phyloP scores from a whole-genome alignment of 148 eudicot genomes.

The Arbutus unedo region DNA sequence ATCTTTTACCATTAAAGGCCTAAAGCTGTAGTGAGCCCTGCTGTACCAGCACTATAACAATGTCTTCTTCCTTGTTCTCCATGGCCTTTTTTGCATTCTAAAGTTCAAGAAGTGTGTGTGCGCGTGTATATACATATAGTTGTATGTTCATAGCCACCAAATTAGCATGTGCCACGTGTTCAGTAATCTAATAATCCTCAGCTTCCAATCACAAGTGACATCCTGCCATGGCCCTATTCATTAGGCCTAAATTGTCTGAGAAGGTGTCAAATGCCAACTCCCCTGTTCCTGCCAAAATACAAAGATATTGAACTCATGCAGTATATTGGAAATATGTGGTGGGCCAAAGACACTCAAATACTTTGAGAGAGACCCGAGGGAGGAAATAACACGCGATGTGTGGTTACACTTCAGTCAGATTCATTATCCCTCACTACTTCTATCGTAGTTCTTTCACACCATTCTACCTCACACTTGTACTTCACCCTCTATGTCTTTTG shows the following conservation, averaged over 20 bases:
- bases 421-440: no score
- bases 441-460: no score
- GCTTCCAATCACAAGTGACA: neutral
- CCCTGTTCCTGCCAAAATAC: neutral
- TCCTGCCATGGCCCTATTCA: neutral
- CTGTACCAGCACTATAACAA: conserved; percentile 41
- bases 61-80: conserved; percentile 1
- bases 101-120: neutral
- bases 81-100: neutral
- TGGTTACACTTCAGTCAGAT: no score
- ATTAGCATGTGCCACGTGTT: neutral
- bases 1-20: conserved; percentile 42
- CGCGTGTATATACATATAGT: neutral
- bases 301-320: neutral
- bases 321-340: neutral
- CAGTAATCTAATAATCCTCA: neutral
- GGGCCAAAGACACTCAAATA: no score
- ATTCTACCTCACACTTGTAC: no score
- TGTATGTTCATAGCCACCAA: no score
- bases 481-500: no score
- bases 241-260: neutral
- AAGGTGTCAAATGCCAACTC: neutral
- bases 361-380: no score
- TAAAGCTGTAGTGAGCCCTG: conserved; percentile 39
- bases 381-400: no score